phyloP scores from a whole-genome alignment of 176 grass and related monocot genomes.

The Eleusine coracana region DNA sequence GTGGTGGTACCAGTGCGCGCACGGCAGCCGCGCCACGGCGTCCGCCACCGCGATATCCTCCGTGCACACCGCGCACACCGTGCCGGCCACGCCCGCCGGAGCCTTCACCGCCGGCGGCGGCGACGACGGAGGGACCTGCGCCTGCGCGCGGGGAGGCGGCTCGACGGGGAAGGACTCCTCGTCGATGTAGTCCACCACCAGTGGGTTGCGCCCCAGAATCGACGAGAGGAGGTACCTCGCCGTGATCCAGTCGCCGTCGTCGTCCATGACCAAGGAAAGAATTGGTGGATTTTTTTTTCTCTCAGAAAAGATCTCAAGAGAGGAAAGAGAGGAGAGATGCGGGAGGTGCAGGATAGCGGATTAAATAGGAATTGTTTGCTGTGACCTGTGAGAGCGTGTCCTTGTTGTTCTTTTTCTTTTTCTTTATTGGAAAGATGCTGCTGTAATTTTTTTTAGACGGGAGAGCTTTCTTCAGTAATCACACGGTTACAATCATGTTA shows the following conservation, averaged over 20 bases:
- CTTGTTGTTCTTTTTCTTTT: not conserved
- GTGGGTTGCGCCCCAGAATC: conserved; percentile 35
- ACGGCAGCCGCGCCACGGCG: conserved; percentile 44
- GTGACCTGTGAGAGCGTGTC: not conserved
- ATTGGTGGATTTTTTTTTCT: not conserved
- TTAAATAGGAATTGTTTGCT: conserved; percentile 16
- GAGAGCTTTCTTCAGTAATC: no score
- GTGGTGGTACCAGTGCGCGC: conserved; percentile 59
- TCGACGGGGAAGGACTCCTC: conserved; percentile 59
- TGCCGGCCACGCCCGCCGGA: conserved; percentile 31
- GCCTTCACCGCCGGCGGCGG: conserved; percentile 36
- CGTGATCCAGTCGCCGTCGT: conserved; percentile 57
- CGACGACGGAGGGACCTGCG: not conserved
- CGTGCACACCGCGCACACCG: conserved; percentile 51
- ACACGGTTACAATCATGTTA: no score
- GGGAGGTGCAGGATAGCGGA: not conserved
- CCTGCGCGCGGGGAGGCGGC: not conserved
- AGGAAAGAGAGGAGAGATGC: not conserved
- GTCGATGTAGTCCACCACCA: conserved; percentile 55
- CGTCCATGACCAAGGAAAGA: conserved; percentile 30
- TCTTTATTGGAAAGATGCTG: not conserved
- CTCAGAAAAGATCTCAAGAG: not conserved
- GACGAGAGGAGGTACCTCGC: conserved; percentile 59
- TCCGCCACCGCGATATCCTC: conserved; percentile 50
- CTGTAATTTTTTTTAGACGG: not conserved